These are phyloP conservation scores for Endothia cerciana DNA, from an alignment of 2,329 filamentous ascomycete species.

Conservation along the genomic window DNA sequence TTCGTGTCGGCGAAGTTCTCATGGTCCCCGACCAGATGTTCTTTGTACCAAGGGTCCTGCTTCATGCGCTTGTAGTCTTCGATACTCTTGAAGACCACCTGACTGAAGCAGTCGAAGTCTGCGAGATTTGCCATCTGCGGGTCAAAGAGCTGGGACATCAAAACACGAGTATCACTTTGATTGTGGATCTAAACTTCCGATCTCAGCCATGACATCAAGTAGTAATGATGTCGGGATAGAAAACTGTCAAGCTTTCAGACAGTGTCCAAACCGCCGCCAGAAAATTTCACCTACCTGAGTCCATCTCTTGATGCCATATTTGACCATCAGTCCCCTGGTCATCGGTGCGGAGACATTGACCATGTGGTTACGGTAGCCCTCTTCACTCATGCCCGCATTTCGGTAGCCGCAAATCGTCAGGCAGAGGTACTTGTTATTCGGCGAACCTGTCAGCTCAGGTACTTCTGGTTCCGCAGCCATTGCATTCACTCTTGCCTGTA, in stretches of 20 bases:
- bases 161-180: conserved; percentile 37
- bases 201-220: not conserved
- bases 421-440: conserved; percentile 40
- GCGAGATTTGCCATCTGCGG: conserved; percentile 51
- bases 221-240: not conserved
- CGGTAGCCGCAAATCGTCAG: conserved; percentile 54
- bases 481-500: not conserved
- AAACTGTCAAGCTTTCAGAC: not conserved
- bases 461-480: not conserved
- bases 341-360: conserved; percentile 49
- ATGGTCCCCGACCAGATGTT: conserved; percentile 49
- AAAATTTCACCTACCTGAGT: conserved; percentile 41
- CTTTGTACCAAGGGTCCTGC: conserved; percentile 52
- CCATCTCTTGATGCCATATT: conserved; percentile 53
- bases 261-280: not conserved
- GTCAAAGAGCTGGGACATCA: conserved; percentile 49
- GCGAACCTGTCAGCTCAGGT: not conserved
- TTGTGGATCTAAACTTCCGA: conserved; percentile 47
- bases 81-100: conserved; percentile 49
- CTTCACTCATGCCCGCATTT: conserved; percentile 51
- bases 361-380: conserved; percentile 53
- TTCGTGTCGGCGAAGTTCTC: conserved; percentile 55
- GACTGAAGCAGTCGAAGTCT: conserved; percentile 54
- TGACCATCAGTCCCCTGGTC: conserved; percentile 51
- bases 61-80: conserved; percentile 54